phyloP scores from a whole-genome alignment of 2,329 filamentous ascomycete genomes.

The Neonectria ditissima region DNA sequence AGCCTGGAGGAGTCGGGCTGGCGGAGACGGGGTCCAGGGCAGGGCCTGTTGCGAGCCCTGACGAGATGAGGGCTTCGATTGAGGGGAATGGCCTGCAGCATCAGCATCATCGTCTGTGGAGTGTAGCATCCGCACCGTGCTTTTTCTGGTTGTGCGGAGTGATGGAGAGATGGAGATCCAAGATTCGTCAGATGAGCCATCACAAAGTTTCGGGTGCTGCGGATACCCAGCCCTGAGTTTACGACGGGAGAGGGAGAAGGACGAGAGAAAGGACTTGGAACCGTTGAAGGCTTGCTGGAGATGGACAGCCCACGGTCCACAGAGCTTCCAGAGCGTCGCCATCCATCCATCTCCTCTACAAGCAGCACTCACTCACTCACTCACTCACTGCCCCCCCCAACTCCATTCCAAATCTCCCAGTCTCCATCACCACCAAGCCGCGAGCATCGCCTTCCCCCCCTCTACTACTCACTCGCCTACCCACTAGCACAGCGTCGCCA shows the following conservation, averaged over 20 bases:
- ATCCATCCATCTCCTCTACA: too few species aligned
- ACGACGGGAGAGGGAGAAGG: neutral
- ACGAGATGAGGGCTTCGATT: conserved; percentile 8
- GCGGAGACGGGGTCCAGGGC: conserved; percentile 6
- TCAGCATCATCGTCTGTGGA: neutral
- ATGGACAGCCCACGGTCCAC: neutral
- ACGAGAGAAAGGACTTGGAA: neutral
- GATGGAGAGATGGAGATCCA: neutral
- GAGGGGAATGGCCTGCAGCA: neutral
- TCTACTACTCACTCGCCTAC: conserved; percentile 1
- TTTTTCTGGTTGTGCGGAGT: neutral
- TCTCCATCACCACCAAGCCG: neutral
- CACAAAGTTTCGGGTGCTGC: neutral
- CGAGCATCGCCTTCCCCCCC: neutral
- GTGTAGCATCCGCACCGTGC: neutral
- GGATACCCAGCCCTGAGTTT: neutral
- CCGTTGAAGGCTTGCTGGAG: neutral
- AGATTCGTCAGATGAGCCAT: neutral
- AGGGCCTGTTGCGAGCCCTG: conserved; percentile 12
- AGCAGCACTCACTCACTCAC: neutral
- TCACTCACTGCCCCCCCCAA: too few species aligned
- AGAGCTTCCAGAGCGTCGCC: neutral
- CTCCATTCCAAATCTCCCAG: conserved; percentile 7
- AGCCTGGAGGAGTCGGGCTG: conserved; percentile 17
- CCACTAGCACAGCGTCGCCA: neutral